Evolutionary conservation across 257 asterid genomes (phyloP), one percentile per base, ranked within the genome.

Genomic region (Ligustrum vulgare): DNA sequence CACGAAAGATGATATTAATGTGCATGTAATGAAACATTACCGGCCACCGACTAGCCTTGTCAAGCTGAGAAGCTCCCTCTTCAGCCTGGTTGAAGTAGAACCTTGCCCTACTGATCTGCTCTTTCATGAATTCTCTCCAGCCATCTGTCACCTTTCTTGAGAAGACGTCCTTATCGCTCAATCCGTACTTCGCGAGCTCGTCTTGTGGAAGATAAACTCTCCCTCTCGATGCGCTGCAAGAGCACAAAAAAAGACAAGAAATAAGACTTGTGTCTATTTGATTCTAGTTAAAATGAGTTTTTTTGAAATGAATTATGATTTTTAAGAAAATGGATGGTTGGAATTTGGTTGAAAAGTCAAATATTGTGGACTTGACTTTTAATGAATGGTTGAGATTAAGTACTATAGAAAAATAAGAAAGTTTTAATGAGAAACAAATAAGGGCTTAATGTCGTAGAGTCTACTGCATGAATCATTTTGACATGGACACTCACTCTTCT

Each of bases 31-130:
- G 9, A 34, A 34, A 22, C 16, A 49, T 82, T 82, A 92, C 97
- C 90, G 96, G 95, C 97, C 96, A 92, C 54, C 97, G 96, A 72
- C 97, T 92, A 54, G 89, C 89, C 81, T 87, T 79, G 82, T 87
- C 85, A 33, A 92, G 95, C 82, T 92, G 95, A 31, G 95, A 80
- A 45, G 91, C 97, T 41, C 96, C 97, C 25, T 87, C 89, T 72
- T 89, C 96, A 2, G 97, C 95, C 70, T 79, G 85, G 35, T 87
- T 83, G 75, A 90, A 92, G 43, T 90, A 90, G 74, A 87, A 90
- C 77, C 95, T 85, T 69, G 97, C 97, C 54, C 97, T 85, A 35
- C 64, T 75, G 8, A 92, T 90, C 82, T 92, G 97, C 74, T 89
- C 88, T 67, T 84, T 92, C 96, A 89, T 92, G 83, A 92, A 89